Percentiles rank a stretch among this genome's conserved stretches.
Evolutionary conservation across 768 basidiomycete species (phyloP).

Genomic region (Panaeolus cyanescens): DNA sequence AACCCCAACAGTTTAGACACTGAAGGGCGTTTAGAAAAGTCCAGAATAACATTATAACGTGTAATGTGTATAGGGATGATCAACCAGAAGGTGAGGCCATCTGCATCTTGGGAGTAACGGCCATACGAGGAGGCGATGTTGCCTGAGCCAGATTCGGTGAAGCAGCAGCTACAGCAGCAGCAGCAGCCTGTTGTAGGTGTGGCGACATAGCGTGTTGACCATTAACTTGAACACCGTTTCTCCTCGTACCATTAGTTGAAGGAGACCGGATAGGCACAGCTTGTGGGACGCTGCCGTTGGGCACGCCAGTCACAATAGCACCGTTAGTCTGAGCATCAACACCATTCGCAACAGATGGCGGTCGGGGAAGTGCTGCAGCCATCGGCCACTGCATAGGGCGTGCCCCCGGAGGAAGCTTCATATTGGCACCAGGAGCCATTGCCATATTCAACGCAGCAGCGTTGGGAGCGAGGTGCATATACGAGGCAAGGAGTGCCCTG

Average conservation of each 20-base stretch:
- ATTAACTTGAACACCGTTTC: conserved; percentile 34
- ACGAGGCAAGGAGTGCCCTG: conserved; percentile 35
- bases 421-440: conserved; percentile 9
- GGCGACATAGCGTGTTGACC: conserved; percentile 54
- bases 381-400: conserved; percentile 43
- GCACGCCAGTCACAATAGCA: conserved; percentile 19
- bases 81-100: conserved; percentile 49
- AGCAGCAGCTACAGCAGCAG: conserved; percentile 24
- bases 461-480: conserved; percentile 39
- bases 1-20: neutral
- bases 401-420: conserved; percentile 35
- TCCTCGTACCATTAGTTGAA: conserved; percentile 58
- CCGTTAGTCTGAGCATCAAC: conserved; percentile 21
- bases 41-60: neutral
- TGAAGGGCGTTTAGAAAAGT: neutral
- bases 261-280: conserved; percentile 47
- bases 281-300: conserved; percentile 33
- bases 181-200: conserved; percentile 48
- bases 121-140: conserved; percentile 52
- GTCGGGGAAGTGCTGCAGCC: conserved; percentile 33
- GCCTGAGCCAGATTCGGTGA: conserved; percentile 44
- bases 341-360: conserved; percentile 33
- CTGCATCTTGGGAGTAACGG: conserved; percentile 52
- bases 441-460: conserved; percentile 36
- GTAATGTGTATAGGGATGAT: too few species aligned